Evolutionary conservation across 208 protist genomes (phyloP), one percentile per base, ranked within the genome.

Genomic region (Leishmania braziliensis): DNA sequence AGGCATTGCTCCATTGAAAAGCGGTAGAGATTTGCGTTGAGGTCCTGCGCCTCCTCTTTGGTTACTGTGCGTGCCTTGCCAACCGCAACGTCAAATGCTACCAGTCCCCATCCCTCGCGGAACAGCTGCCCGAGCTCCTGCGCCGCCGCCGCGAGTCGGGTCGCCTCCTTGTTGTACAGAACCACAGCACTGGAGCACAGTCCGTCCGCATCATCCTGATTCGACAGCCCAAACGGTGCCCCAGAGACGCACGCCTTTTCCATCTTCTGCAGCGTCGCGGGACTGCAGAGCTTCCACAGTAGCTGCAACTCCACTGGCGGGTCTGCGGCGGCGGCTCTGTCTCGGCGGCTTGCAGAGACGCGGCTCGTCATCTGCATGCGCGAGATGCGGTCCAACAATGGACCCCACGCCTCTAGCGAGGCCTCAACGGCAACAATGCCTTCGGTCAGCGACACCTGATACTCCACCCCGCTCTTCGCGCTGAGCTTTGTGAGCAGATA

Each of bases 241-340:
- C 85, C 85, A 3, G 81, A 71, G 29, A 78, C 79, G 71, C 76
- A 82, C 10, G 82, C 78, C 66, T 84, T 69, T 58, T 86, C 83
- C 56, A 95, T 85, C 60, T 84, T 84, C 29, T 54, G 18, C 50
- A 95, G 43, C 54, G 89, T 90, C 58, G 81, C 69, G 0, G 89
- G 86, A 51, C 88, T 89, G 83, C 89, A 93, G 63, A 92, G 71
- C 84, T 93, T 93, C 89, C 89, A 95, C 73, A 95, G 78, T 36
- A 90, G 74, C 62, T 90, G 79, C 69, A 89, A 79, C 81, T 84
- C 70, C n/a, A 18, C 58, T 8, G 54, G 53, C 46, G 62, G 6
- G 16, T 60, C 26, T 65, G 53, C 8, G 46, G 43, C 26, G 50
- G 60, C 23, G 46, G 60, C 16, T 29, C 36, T 50, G 43, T 39